Evolutionary conservation across 2,329 filamentous ascomycete genomes (phyloP), one percentile per base, ranked within the genome.

Genomic region (Chaetomiaceae sp.): DNA sequence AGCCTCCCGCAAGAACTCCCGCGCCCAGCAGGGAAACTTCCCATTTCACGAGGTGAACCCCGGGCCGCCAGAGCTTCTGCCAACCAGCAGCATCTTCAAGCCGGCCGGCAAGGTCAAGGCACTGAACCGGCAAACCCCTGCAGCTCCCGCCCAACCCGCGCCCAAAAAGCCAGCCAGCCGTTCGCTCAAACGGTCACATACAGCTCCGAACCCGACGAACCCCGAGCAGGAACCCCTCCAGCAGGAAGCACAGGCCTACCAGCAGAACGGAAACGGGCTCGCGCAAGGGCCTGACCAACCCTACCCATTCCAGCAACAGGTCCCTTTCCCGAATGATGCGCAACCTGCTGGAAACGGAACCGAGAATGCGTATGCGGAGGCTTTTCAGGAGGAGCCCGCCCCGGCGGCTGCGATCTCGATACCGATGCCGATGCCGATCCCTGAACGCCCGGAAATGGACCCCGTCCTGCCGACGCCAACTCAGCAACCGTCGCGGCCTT

Each of bases 51-150:
- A 70, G 15, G 74, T 73, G 51, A 71, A 68, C 3, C 74, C 74
- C 9, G 74, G 73, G 2, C 72, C 73, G 7, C 70, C 71, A 3
- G 72, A 75, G 49, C 61, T 75, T 19, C 57, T 76, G 6, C 74
- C 74, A 3, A 67, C 67, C 20, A 73, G 68, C 7, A 74, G 71
- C 38, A 65, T 75, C 7, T 76, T 75, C 58, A 73, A 72, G 43
- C 71, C 72, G 12, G 55, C 57, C 23, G 63, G 61, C 6, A 63
- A 59, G 37, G 55, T 53, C 9, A 63, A 61, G 47, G 34, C 59
- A 3, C 38, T 65, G 37, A 64, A 64, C 40, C 53, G 61, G 34
- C 56, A 56, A 1, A 38, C 53, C 11, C 27, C 52, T 27, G 37
- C 55, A 7, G 38, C 46, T 22, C 47, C 54, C 6, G 38, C 44